These are phyloP conservation scores for Globisporangium echinulatum DNA, from an alignment of 352 stramenopile species.

Conservation along the genomic window DNA sequence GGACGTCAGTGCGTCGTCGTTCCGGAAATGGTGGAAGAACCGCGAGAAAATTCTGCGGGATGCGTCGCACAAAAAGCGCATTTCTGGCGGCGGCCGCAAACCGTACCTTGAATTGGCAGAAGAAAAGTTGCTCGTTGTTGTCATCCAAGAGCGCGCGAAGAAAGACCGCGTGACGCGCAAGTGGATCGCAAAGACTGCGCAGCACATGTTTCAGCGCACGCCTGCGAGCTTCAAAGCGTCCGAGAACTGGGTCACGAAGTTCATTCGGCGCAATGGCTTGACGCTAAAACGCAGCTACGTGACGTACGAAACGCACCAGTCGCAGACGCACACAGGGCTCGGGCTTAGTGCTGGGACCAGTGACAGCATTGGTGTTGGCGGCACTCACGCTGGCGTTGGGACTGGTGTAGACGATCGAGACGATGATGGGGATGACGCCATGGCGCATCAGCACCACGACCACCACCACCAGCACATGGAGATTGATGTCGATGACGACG, in stretches of 20 bases:
- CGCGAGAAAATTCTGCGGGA: constrained; percentile 73
- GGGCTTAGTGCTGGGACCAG: no score
- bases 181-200: constrained; percentile 79
- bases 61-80: constrained; percentile 63
- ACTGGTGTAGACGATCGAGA: no score
- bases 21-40: constrained; percentile 85
- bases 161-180: constrained; percentile 76
- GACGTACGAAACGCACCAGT: constrained; percentile 47
- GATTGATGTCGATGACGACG: constrained; percentile 8
- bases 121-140: constrained; percentile 63
- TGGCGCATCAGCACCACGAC: background rate
- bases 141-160: constrained; percentile 72
- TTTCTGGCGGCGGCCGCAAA: constrained; percentile 62
- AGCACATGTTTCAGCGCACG: constrained; percentile 80
- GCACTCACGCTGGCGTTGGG: constrained; percentile 12
- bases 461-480: constrained; percentile 5
- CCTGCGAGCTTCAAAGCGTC: constrained; percentile 68
- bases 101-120: constrained; percentile 62
- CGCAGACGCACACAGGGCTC: constrained; percentile 9
- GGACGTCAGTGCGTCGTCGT: constrained; percentile 72
- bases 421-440: no score
- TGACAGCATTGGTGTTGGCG: no score
- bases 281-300: constrained; percentile 76
- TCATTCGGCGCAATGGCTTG: constrained; percentile 70
- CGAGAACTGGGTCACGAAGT: constrained; percentile 83